Evolutionary conservation across 345 rosid genomes (phyloP), one percentile per base, ranked within the genome.

Genomic region (Conringia planisiliqua): DNA sequence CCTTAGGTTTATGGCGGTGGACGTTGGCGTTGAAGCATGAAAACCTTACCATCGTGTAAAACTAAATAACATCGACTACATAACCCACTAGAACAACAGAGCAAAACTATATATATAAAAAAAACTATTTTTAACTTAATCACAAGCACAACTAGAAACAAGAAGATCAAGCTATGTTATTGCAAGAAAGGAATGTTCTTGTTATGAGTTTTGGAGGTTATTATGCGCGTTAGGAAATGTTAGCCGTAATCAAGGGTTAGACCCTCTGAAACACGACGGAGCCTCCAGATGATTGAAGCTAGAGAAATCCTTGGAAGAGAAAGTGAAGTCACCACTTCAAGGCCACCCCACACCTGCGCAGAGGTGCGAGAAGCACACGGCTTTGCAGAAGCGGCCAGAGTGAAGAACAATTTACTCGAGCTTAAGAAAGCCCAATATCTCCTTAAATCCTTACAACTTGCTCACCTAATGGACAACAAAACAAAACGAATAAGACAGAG

Each of bases 201-300:
- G 6, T 40, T 65, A 56, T 65, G 69, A 85, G 69, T 63, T 83
- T 61, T 52, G 0, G 13, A 42, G 68, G 80, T 13, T 4, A 43
- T 52, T 4, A 36, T 77, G 71, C 66, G 79, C 66, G 24, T 11
- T 69, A 66, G 1, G 20, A 58, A 59, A 72, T 72, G 79, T 92
- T 92, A 96, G 96, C 99, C 99, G 73, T 92, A 96, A 88, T 96
- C 98, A 79, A 90, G 93, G 1, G 91, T 86, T 66, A 90, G 74
- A 57, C 98, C 97, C 86, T 82, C 88, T 2, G 90, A 96, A 72
- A 88, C 85, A 80, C 98, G 97, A 73, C 93, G 87, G 66, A 96
- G 72, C 71, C 96, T 90, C 99, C 98, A 96, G 74, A 91, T 77
- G 81, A 86, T 79, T 18, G 94, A 90, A 13, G 98, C 92, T 70